phyloP scores from a whole-genome alignment of 202 grass and related monocot genomes.

The Carex sylvatica region DNA sequence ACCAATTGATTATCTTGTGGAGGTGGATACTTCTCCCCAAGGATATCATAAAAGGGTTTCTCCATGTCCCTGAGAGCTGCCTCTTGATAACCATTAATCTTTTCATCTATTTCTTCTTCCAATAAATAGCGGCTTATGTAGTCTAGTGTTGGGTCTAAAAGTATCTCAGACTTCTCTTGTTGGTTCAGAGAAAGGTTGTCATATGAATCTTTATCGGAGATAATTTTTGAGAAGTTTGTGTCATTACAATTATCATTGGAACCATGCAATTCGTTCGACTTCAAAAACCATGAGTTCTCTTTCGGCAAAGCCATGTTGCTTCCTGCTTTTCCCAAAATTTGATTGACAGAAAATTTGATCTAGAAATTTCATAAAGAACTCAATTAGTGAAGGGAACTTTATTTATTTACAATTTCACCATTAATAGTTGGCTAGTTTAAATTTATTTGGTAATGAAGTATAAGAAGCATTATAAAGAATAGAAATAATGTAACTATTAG shows the following conservation, averaged over 20 bases:
- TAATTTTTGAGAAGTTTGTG: not conserved
- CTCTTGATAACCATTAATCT: slow-evolving; percentile 23
- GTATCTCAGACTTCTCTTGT: not conserved
- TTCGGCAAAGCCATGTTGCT: not conserved
- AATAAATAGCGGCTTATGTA: slow-evolving; percentile 44
- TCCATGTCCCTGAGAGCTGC: slow-evolving; percentile 45
- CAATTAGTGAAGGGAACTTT: not conserved
- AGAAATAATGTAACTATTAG: too few relatives aligned
- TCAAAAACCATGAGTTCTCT: not conserved
- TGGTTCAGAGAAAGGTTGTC: not conserved
- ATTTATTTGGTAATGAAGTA: too few relatives aligned
- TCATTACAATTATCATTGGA: not conserved
- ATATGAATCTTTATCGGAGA: not conserved
- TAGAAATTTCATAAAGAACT: not conserved
- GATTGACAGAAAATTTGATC: not conserved
- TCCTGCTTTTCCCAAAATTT: not conserved
- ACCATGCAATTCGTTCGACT: not conserved
- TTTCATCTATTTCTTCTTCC: slow-evolving; percentile 51
- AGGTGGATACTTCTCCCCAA: slow-evolving; percentile 41
- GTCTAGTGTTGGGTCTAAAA: slow-evolving; percentile 34
- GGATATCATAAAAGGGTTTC: slow-evolving; percentile 57
- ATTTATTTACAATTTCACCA: too few relatives aligned
- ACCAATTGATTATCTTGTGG: not conserved
- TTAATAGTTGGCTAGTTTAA: too few relatives aligned
- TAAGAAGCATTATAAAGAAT: too few relatives aligned